Evolutionary conservation across 306 rosid species (phyloP).

Genomic region (Elaeagnus macrophylla): DNA sequence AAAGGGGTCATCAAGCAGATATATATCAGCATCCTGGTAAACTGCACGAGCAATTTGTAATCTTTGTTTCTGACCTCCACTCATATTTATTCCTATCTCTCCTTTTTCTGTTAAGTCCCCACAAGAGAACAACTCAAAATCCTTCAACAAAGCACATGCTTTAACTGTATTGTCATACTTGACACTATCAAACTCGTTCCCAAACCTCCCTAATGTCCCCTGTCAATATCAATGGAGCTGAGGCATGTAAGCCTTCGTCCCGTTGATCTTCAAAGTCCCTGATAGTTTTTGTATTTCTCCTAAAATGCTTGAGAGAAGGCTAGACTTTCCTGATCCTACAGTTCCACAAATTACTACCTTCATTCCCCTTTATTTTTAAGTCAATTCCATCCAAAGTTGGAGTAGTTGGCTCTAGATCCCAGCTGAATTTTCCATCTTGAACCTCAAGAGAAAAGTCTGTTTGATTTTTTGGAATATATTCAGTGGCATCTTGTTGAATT

Average conservation of each 20-base stretch:
- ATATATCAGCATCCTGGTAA: slow-evolving; percentile 81
- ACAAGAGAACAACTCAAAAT: slow-evolving; percentile 67
- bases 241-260: slow-evolving; percentile 85
- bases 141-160: slow-evolving; percentile 85
- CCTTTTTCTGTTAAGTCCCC: slow-evolving; percentile 93
- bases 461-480: slow-evolving; percentile 42
- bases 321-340: slow-evolving; percentile 91
- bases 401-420: slow-evolving; percentile 54
- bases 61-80: slow-evolving; percentile 98
- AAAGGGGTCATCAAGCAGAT: slow-evolving; percentile 86
- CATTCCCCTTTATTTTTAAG: slow-evolving; percentile 72
- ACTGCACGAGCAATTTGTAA: slow-evolving; percentile 89
- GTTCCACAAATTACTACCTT: slow-evolving; percentile 93
- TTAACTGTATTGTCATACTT: slow-evolving; percentile 59
- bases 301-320: slow-evolving; percentile 59
- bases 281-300: slow-evolving; percentile 73
- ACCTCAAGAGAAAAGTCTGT: slow-evolving; percentile 54
- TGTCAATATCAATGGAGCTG: slow-evolving; percentile 90
- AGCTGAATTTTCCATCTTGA: slow-evolving; percentile 67
- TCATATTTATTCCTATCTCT: slow-evolving; percentile 94
- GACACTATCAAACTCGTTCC: slow-evolving; percentile 43
- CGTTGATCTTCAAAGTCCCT: slow-evolving; percentile 72
- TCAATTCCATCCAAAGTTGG: slow-evolving; percentile 58
- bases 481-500: slow-evolving; percentile 58
- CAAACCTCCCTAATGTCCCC: slow-evolving; percentile 77